A percentile compares a stretch with the other conserved stretches of the same genome.
phyloP scores from a whole-genome alignment of 306 rosid genomes.

The Casuarina glauca region DNA sequence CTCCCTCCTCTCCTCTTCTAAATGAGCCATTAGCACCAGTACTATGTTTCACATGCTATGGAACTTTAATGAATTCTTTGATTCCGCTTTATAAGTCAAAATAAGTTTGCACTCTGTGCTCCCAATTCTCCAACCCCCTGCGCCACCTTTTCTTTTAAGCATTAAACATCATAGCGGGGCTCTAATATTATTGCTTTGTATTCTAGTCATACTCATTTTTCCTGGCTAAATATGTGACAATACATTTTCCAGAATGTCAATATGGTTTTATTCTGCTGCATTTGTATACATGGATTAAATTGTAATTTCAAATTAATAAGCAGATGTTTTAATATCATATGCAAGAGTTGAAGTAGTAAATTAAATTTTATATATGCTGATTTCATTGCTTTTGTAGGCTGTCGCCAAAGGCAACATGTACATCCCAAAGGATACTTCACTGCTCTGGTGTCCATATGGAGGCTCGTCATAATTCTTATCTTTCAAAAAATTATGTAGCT shows the following conservation, averaged over 20 bases:
- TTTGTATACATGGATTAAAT: neutral
- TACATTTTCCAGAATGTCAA: neutral
- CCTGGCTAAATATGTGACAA: neutral
- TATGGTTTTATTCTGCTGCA: neutral
- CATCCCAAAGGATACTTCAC: constrained; percentile 52
- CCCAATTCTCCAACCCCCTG: too few species aligned
- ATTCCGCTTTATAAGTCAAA: neutral
- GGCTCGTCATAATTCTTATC: constrained; percentile 36
- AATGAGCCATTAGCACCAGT: neutral
- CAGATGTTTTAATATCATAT: constrained; percentile 17
- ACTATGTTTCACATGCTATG: neutral
- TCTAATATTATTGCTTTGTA: neutral
- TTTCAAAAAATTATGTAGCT: constrained; percentile 36
- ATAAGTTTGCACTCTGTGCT: neutral
- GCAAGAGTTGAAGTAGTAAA: neutral
- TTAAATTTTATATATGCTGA: constrained; percentile 5
- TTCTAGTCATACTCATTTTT: neutral
- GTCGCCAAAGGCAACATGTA: constrained; percentile 48
- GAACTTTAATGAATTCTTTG: neutral
- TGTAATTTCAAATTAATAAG: neutral
- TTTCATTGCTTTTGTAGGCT: constrained; percentile 36
- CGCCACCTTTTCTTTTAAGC: neutral
- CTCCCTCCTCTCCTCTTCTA: too few species aligned
- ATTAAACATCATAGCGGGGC: constrained; percentile 4
- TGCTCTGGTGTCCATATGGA: constrained; percentile 47